Evolutionary conservation across 2,329 filamentous ascomycete species (phyloP).

Genomic region (Myriosclerotinia curreyana): DNA sequence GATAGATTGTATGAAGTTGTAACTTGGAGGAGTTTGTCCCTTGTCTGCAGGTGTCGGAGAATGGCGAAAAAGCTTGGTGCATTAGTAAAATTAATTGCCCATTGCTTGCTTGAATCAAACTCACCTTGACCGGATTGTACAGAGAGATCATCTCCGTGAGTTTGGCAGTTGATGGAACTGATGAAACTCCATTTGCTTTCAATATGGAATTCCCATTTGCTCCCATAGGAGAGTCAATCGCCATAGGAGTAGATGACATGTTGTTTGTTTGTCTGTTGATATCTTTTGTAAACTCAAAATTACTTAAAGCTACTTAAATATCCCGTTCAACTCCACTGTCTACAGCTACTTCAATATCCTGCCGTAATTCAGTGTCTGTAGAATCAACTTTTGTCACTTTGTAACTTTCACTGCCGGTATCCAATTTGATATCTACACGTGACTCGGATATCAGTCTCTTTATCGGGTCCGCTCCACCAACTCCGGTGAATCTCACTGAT

Average conservation of each 20-base stretch:
- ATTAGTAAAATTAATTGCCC: conserved; percentile 20
- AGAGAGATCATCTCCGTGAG: conserved; percentile 73
- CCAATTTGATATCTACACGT: conserved; percentile 17
- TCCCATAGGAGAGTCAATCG: conserved; percentile 38
- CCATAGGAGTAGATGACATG: conserved; percentile 39
- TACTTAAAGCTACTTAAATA: background rate
- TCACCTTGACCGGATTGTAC: conserved; percentile 77
- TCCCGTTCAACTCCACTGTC: background rate
- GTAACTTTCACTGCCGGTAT: too few species aligned
- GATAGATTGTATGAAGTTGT: conserved; percentile 75
- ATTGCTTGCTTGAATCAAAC: conserved; percentile 23
- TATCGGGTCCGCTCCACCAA: conserved; percentile 18
- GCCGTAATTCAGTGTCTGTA: too few species aligned
- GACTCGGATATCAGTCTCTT: background rate
- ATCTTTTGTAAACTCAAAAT: too few species aligned
- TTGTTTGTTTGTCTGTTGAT: background rate
- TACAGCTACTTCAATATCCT: background rate
- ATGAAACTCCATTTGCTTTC: conserved; percentile 27
- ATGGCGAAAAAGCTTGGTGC: conserved; percentile 56
- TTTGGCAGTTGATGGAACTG: conserved; percentile 49
- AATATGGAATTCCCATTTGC: conserved; percentile 27
- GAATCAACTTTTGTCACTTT: background rate
- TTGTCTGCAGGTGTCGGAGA: conserved; percentile 50
- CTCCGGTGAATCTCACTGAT: conserved; percentile 2
- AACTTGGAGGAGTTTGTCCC: conserved; percentile 25